Percentiles rank a stretch among this genome's conserved stretches.
Evolutionary conservation across 2,329 filamentous ascomycete genomes (phyloP).

Genomic region (Aspergillus sp.): DNA sequence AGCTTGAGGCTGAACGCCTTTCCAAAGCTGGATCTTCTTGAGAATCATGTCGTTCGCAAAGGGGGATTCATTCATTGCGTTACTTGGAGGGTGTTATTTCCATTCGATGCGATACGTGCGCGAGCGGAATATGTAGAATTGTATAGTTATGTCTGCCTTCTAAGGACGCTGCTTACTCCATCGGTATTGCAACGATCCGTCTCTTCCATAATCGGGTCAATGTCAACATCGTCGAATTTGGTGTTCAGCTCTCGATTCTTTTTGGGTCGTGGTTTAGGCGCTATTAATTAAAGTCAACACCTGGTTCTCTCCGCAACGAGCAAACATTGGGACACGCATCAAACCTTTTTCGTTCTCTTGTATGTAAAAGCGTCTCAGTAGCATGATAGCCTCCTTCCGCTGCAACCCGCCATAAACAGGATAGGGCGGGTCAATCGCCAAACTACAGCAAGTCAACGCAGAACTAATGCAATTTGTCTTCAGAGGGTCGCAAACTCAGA

Average conservation of each 20-base stretch:
- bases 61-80: conserved; percentile 9
- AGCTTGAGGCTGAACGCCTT: conserved; percentile 75
- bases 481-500: conserved; percentile 51
- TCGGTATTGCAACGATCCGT: background rate
- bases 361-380: conserved; percentile 92
- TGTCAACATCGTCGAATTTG: conserved; percentile 43
- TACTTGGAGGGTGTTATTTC: conserved; percentile 25
- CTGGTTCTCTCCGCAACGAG: background rate
- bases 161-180: background rate
- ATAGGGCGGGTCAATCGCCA: conserved; percentile 74
- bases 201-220: background rate
- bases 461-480: background rate
- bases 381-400: conserved; percentile 86
- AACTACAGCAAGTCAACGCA: conserved; percentile 43
- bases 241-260: conserved; percentile 64
- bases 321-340: conserved; percentile 16
- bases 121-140: background rate
- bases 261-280: conserved; percentile 64
- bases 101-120: background rate
- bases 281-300: conserved; percentile 34
- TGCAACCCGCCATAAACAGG: conserved; percentile 84
- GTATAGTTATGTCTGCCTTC: conserved; percentile 4
- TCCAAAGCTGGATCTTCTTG: conserved; percentile 28
- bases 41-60: conserved; percentile 11
- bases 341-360: conserved; percentile 93